Percentiles rank a stretch among this genome's conserved stretches.
phyloP scores from a whole-genome alignment of 2,329 filamentous ascomycete genomes.

The Exophiala spinifera region DNA sequence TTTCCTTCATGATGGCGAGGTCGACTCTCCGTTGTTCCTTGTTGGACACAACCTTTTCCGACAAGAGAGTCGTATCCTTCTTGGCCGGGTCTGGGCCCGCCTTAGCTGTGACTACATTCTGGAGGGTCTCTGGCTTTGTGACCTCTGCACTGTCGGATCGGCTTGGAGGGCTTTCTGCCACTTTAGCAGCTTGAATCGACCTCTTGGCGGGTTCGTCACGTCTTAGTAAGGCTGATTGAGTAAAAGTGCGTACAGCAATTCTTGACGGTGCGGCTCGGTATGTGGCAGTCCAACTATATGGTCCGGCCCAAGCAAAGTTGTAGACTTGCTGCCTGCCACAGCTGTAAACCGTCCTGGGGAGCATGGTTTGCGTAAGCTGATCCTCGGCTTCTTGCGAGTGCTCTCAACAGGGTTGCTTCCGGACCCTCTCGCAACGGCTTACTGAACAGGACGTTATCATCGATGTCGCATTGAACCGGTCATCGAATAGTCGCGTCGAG shows the following conservation, averaged over 20 bases:
- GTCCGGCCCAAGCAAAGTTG: background rate
- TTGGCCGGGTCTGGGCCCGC: slow-evolving; percentile 33
- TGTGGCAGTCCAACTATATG: background rate
- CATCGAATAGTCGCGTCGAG: too few species aligned
- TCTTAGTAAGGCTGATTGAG: slow-evolving; percentile 7
- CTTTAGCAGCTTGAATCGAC: slow-evolving; percentile 6
- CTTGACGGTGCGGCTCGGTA: background rate
- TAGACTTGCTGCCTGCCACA: background rate
- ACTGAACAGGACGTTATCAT: background rate
- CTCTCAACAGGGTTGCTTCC: background rate
- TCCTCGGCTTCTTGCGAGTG: background rate
- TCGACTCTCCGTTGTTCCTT: slow-evolving; percentile 94
- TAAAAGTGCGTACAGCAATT: background rate
- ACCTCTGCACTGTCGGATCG: slow-evolving; percentile 17
- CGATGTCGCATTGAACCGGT: background rate
- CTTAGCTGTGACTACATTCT: slow-evolving; percentile 17
- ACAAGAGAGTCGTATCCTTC: slow-evolving; percentile 57
- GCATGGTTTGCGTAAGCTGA: background rate
- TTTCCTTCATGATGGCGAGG: slow-evolving; percentile 98
- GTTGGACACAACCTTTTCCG: slow-evolving; percentile 63
- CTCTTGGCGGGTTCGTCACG: slow-evolving; percentile 11
- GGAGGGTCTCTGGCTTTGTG: slow-evolving; percentile 23
- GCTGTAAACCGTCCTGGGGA: background rate
- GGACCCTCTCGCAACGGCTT: background rate
- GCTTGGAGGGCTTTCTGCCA: slow-evolving; percentile 13